phyloP scores from a whole-genome alignment of 2,329 filamentous ascomycete species.

The Polytolypa hystricis region DNA sequence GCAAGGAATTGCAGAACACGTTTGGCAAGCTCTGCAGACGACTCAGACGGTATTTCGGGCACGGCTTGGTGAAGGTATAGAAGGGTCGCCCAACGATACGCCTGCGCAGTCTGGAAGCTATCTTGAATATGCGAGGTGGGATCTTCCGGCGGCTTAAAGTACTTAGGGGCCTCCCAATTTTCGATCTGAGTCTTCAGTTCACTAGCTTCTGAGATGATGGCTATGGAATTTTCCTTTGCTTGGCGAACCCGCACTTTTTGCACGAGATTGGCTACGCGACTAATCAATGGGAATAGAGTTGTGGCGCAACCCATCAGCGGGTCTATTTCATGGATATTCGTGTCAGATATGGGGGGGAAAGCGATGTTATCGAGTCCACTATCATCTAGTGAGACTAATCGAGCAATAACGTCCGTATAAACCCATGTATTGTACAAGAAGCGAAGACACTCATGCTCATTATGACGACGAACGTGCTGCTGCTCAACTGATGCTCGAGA shows the following conservation, averaged over 20 bases:
- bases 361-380: slow-evolving; percentile 41
- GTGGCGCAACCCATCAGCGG: slow-evolving; percentile 59
- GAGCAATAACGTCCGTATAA: slow-evolving; percentile 62
- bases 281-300: slow-evolving; percentile 58
- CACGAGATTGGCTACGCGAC: slow-evolving; percentile 54
- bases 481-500: slow-evolving; percentile 44
- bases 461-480: slow-evolving; percentile 26
- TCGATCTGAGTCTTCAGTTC: slow-evolving; percentile 51
- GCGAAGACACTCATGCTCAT: slow-evolving; percentile 45
- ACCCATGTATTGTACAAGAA: slow-evolving; percentile 63
- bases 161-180: slow-evolving; percentile 48
- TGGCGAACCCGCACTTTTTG: slow-evolving; percentile 50
- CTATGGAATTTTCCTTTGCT: slow-evolving; percentile 44
- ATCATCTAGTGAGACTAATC: slow-evolving; percentile 52
- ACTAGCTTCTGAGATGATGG: slow-evolving; percentile 51
- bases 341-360: slow-evolving; percentile 28
- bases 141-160: slow-evolving; percentile 53
- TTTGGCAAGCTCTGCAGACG: slow-evolving; percentile 48
- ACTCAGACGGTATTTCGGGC: slow-evolving; percentile 52
- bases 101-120: slow-evolving; percentile 54
- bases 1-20: slow-evolving; percentile 51
- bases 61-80: slow-evolving; percentile 58
- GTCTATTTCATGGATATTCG: slow-evolving; percentile 48
- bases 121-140: slow-evolving; percentile 51
- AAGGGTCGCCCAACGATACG: slow-evolving; percentile 56